Percentiles rank a stretch among this genome's conserved stretches.
Evolutionary conservation across 257 asterid species (phyloP).

Genomic region (Lavandula angustifolia): DNA sequence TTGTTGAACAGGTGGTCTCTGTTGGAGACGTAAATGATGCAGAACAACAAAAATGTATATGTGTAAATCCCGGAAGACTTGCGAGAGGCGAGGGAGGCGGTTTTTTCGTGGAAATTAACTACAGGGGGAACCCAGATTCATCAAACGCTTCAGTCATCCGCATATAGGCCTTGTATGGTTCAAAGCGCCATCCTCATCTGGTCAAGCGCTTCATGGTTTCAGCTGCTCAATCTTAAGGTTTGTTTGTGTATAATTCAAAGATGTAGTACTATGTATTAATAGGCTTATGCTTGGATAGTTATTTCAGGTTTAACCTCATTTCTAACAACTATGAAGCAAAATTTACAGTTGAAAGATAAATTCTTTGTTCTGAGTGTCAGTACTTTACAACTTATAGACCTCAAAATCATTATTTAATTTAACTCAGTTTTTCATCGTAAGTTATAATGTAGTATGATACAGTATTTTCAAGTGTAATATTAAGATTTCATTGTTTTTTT

Average conservation of each 20-base stretch:
- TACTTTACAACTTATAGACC: too few relatives aligned
- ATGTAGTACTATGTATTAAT: not conserved
- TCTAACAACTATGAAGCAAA: not conserved
- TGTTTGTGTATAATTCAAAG: not conserved
- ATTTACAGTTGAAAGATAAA: not conserved
- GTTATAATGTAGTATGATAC: too few relatives aligned
- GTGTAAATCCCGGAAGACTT: conserved; percentile 90
- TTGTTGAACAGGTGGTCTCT: conserved; percentile 54
- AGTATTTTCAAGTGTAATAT: too few relatives aligned
- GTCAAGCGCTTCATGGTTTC: too few relatives aligned
- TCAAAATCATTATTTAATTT: too few relatives aligned
- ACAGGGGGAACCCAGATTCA: conserved; percentile 55
- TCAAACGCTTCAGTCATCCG: conserved; percentile 79
- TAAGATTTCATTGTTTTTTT: too few relatives aligned
- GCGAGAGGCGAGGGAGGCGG: conserved; percentile 99
- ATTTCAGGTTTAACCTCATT: not conserved
- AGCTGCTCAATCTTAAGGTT: not conserved
- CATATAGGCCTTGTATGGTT: conserved; percentile 41
- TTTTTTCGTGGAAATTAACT: conserved; percentile 81
- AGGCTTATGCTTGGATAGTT: not conserved
- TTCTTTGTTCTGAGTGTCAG: not conserved
- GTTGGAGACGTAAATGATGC: conserved; percentile 56
- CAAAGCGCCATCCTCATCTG: too few relatives aligned
- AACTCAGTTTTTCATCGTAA: too few relatives aligned
- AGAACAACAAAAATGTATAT: conserved; percentile 66